A percentile compares a stretch with the other conserved stretches of the same genome.
Conservation (phyloP, 371 early-diverging fungal genomes). For the Rhizopus sp. region DNA sequence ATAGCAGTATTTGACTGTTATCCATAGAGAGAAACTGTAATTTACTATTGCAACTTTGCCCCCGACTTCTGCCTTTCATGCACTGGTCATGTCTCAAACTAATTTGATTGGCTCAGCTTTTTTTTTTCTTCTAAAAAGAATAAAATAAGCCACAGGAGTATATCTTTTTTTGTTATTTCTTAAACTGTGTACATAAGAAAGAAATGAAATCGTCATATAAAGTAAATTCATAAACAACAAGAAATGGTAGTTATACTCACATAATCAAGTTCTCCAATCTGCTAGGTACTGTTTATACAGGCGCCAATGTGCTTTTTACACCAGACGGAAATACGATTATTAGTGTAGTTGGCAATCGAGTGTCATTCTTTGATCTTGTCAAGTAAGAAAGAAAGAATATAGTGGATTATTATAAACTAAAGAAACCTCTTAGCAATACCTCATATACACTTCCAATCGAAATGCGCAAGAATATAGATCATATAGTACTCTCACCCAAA, state of each 20-base stretch:
- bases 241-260: not conserved
- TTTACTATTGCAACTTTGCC: too few relatives aligned
- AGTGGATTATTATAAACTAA: not conserved
- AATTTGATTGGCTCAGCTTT: not conserved
- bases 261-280: constrained; percentile 84
- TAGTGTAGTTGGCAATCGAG: constrained; percentile 96
- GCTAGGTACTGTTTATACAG: constrained; percentile 94
- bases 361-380: constrained; percentile 93
- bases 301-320: constrained; percentile 93
- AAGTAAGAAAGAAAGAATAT: constrained; percentile 56
- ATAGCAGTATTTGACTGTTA: too few relatives aligned
- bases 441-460: constrained; percentile 92
- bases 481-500: constrained; percentile 90
- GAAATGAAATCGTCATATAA: constrained; percentile 32
- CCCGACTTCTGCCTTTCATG: too few relatives aligned
- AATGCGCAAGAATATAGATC: constrained; percentile 84
- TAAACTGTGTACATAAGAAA: not conserved
- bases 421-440: constrained; percentile 69
- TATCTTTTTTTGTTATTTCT: constrained; percentile 2
- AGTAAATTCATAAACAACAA: constrained; percentile 7
- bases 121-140: constrained; percentile 1
- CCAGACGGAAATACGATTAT: constrained; percentile 93
- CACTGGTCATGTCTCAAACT: not conserved
- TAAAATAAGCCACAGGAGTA: not conserved
- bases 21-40: too few relatives aligned